phyloP scores from a whole-genome alignment of 2,329 filamentous ascomycete genomes.

The Trichophaea hybrida region DNA sequence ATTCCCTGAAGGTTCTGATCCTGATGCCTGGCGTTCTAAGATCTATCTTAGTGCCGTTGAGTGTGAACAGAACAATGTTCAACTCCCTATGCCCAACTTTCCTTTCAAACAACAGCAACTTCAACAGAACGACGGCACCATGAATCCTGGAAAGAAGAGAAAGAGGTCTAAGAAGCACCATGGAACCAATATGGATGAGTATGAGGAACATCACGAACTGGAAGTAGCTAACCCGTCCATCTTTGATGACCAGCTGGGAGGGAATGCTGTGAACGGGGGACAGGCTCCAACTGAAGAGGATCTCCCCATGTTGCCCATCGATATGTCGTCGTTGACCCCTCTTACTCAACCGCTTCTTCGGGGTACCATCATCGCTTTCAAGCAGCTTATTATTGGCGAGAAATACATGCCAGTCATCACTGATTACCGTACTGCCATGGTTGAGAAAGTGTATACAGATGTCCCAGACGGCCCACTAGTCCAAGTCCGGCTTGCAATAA shows the following conservation, averaged over 20 bases:
- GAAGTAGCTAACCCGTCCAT: not conserved
- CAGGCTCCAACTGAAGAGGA: slow-evolving; percentile 10
- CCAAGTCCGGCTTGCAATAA: slow-evolving; percentile 5
- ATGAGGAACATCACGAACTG: slow-evolving; percentile 7
- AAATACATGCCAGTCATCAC: slow-evolving; percentile 13
- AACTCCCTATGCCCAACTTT: slow-evolving; percentile 21
- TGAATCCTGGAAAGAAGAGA: slow-evolving; percentile 15
- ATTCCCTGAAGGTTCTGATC: not conserved
- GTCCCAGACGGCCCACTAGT: not conserved
- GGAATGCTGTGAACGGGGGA: too few species aligned
- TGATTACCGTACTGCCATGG: slow-evolving; percentile 22
- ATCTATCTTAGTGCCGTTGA: slow-evolving; percentile 25
- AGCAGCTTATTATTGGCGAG: slow-evolving; percentile 20
- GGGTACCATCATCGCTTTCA: slow-evolving; percentile 24
- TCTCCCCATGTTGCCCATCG: slow-evolving; percentile 22
- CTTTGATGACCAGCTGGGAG: not conserved
- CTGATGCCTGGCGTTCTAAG: slow-evolving; percentile 22
- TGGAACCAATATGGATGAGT: not conserved
- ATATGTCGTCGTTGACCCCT: slow-evolving; percentile 19
- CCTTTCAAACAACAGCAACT: slow-evolving; percentile 24
- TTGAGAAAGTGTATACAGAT: slow-evolving; percentile 12
- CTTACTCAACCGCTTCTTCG: slow-evolving; percentile 20
- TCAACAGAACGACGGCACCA: not conserved
- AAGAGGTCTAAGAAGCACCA: slow-evolving; percentile 6
- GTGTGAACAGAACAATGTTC: slow-evolving; percentile 22